phyloP scores from a whole-genome alignment of 768 basidiomycete species.

The Candolleomyces efflorescens region DNA sequence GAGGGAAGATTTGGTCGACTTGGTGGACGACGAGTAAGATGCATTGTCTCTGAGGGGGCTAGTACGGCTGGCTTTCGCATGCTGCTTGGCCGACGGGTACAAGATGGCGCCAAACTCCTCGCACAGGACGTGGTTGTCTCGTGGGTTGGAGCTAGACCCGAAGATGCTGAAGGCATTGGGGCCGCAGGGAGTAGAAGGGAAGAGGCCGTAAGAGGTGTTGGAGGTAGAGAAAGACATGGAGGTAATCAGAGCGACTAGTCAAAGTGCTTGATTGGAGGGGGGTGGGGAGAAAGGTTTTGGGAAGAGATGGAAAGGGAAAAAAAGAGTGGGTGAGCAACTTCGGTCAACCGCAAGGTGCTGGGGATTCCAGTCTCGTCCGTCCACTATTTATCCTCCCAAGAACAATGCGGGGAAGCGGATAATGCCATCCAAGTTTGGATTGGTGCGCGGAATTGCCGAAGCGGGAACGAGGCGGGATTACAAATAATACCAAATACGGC shows the following conservation, averaged over 20 bases:
- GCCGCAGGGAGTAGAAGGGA: slow-evolving; percentile 1
- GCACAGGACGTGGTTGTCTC: slow-evolving; percentile 11
- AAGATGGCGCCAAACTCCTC: slow-evolving; percentile 10
- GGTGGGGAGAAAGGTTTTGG: neutral
- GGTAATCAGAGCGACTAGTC: slow-evolving; percentile 13
- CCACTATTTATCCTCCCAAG: neutral
- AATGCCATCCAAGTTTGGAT: neutral
- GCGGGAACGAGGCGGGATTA: neutral
- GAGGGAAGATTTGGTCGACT: slow-evolving; percentile 6
- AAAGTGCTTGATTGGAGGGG: slow-evolving; percentile 10
- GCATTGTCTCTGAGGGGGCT: neutral
- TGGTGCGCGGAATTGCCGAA: neutral
- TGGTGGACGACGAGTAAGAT: slow-evolving; percentile 7
- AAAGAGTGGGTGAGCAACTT: slow-evolving; percentile 9
- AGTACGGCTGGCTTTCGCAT: neutral
- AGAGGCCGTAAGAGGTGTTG: slow-evolving; percentile 6
- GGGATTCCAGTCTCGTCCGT: neutral
- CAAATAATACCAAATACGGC: neutral
- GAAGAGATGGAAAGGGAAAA: neutral
- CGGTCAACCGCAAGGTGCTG: slow-evolving; percentile 7
- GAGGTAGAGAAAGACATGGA: slow-evolving; percentile 9
- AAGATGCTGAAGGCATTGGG: slow-evolving; percentile 11
- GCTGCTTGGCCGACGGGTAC: neutral
- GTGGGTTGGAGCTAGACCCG: slow-evolving; percentile 9
- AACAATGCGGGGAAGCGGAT: slow-evolving; percentile 2